Evolutionary conservation across 352 stramenopile genomes (phyloP).

Genomic region (Phytophthora sp.): DNA sequence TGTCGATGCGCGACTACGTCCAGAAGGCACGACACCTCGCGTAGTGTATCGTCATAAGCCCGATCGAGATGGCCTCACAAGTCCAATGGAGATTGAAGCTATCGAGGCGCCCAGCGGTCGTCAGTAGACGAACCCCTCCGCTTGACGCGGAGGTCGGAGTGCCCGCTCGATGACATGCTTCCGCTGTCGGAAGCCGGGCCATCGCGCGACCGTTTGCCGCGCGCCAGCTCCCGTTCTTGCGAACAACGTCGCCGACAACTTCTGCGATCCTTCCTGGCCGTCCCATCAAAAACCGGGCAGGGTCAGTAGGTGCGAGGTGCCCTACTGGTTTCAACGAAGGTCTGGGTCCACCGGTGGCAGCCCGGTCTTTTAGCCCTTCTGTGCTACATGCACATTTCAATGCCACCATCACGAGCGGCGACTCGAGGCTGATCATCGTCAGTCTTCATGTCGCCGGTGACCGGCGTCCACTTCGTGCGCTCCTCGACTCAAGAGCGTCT

Average conservation of each 20-base stretch:
- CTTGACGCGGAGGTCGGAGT: background rate
- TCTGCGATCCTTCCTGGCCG: too few relatives aligned
- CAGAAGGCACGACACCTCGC: background rate
- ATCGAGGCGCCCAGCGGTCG: background rate
- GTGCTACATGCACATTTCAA: constrained; percentile 19
- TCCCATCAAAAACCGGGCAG: background rate
- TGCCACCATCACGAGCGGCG: too few relatives aligned
- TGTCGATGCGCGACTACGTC: background rate
- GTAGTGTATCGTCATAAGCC: background rate
- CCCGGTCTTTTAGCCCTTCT: constrained; percentile 3
- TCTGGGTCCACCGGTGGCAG: background rate
- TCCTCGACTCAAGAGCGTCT: constrained; percentile 32
- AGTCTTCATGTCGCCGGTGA: too few relatives aligned
- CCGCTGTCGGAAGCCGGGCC: background rate
- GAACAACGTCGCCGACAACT: too few relatives aligned
- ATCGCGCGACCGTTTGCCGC: background rate
- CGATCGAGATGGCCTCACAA: too few relatives aligned
- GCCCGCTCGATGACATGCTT: background rate
- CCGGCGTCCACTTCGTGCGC: constrained; percentile 20
- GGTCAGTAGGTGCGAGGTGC: background rate
- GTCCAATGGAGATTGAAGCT: constrained; percentile 2
- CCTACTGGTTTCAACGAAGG: constrained; percentile 16
- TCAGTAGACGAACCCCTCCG: too few relatives aligned
- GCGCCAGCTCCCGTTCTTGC: background rate
- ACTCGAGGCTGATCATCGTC: too few relatives aligned